Percentiles rank a stretch among this genome's conserved stretches.
Conservation (phyloP, 495 filamentous ascomycete genomes). For the Aspergillus avenaceus region DNA sequence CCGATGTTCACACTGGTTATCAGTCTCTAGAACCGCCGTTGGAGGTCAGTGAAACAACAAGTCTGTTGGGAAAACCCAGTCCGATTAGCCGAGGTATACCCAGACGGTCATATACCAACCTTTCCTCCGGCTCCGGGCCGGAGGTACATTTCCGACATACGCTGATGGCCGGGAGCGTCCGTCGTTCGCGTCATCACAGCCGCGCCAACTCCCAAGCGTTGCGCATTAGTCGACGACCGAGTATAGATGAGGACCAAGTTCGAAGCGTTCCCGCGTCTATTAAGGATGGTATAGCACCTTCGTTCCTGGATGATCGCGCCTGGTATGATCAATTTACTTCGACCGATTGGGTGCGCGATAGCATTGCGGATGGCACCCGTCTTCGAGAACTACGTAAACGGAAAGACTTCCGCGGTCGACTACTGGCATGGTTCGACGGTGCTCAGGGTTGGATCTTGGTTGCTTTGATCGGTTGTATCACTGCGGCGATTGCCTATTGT, state of each 20-base stretch:
- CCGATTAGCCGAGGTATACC: slow-evolving; percentile 19
- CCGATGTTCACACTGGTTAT: slow-evolving; percentile 36
- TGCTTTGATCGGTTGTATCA: slow-evolving; percentile 83
- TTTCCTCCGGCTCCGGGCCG: slow-evolving; percentile 27
- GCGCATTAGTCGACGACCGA: slow-evolving; percentile 47
- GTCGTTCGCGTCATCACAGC: slow-evolving; percentile 58
- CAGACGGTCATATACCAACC: slow-evolving; percentile 39
- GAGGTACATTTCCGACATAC: slow-evolving; percentile 29
- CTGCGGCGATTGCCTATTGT: slow-evolving; percentile 80
- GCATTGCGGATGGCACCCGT: slow-evolving; percentile 88
- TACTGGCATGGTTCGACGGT: slow-evolving; percentile 76
- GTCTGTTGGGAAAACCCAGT: slow-evolving; percentile 24
- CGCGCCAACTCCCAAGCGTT: slow-evolving; percentile 59
- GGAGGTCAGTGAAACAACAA: slow-evolving; percentile 35
- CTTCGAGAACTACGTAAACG: slow-evolving; percentile 75
- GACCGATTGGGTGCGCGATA: slow-evolving; percentile 98
- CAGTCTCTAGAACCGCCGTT: slow-evolving; percentile 32
- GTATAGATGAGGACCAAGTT: slow-evolving; percentile 28
- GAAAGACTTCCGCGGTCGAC: slow-evolving; percentile 78
- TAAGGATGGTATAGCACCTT: slow-evolving; percentile 48
- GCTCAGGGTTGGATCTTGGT: slow-evolving; percentile 94
- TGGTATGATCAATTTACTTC: slow-evolving; percentile 99
- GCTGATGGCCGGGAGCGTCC: slow-evolving; percentile 37
- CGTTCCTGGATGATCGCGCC: slow-evolving; percentile 75
- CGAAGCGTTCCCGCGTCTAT: slow-evolving; percentile 50